A percentile compares a stretch with the other conserved stretches of the same genome.
Evolutionary conservation across 2,329 filamentous ascomycete genomes (phyloP).

Genomic region (Ceratocystis lukuohia): DNA sequence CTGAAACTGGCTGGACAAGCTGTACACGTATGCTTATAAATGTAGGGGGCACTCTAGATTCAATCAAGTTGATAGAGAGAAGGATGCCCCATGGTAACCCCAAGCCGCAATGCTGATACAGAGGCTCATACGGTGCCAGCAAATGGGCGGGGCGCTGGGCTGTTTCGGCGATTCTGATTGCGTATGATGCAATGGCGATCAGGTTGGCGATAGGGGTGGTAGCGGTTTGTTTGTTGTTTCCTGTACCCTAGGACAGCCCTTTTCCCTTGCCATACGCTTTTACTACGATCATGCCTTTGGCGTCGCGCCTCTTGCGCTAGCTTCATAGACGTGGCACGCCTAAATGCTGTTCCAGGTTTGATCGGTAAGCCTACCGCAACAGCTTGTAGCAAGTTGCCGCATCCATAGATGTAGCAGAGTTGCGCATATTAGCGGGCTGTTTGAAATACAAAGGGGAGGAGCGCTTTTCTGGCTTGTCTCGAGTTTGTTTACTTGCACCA

Average conservation of each 20-base stretch:
- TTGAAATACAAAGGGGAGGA: neutral
- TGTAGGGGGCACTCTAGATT: neutral
- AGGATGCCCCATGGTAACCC: neutral
- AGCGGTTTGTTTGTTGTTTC: neutral
- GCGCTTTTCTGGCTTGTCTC: neutral
- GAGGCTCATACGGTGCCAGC: neutral
- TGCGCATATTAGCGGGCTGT: neutral
- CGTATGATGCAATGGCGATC: neutral
- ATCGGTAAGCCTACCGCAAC: neutral
- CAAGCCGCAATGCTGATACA: neutral
- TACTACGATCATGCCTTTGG: neutral
- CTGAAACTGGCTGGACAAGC: neutral
- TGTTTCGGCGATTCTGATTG: neutral
- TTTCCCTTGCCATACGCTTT: neutral
- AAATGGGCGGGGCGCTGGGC: neutral
- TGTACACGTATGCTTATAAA: neutral
- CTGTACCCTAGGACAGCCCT: neutral
- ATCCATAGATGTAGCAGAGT: neutral
- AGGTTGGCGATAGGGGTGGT: neutral
- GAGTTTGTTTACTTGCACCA: neutral
- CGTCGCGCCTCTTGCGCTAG: neutral
- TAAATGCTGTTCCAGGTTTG: neutral
- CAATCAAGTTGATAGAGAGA: neutral
- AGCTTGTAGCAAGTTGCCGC: neutral
- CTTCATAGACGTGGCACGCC: neutral